Conservation (phyloP, 2,329 filamentous ascomycete genomes). For the Fusarium brachygibbosum region DNA sequence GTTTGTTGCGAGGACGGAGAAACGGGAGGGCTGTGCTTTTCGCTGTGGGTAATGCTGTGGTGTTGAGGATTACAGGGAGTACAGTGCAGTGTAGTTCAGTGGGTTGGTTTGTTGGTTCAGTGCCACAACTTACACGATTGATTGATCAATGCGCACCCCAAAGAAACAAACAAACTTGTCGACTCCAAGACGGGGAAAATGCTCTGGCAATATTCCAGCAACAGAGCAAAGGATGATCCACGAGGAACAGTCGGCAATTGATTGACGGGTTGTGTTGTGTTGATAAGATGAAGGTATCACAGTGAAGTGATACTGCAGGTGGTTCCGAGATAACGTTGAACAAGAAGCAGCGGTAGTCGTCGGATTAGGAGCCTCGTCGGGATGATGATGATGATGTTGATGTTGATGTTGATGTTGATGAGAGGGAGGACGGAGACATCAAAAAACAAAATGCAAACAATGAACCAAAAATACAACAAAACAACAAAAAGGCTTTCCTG, state of each 20-base stretch:
- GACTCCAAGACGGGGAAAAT: conserved; percentile 32
- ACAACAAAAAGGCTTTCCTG: conserved; percentile 24
- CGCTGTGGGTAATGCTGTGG: background rate
- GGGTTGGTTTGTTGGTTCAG: background rate
- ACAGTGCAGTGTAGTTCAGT: background rate
- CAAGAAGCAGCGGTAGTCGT: conserved; percentile 24
- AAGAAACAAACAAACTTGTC: conserved; percentile 35
- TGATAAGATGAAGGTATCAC: conserved; percentile 30
- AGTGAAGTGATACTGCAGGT: conserved; percentile 39
- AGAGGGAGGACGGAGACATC: conserved; percentile 5
- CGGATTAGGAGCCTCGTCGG: conserved; percentile 33
- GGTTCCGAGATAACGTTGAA: conserved; percentile 25
- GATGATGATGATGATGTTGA: background rate
- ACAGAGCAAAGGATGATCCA: conserved; percentile 46
- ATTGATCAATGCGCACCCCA: conserved; percentile 26
- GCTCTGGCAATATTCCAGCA: conserved; percentile 59
- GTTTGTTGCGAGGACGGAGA: conserved; percentile 3
- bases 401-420: conserved; percentile 2
- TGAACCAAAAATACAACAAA: conserved; percentile 17
- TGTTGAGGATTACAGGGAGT: conserved; percentile 20
- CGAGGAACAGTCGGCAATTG: conserved; percentile 43
- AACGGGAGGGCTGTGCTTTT: conserved; percentile 6
- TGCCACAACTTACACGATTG: conserved; percentile 43
- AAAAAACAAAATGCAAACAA: conserved; percentile 13
- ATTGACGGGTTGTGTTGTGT: conserved; percentile 2